These are phyloP conservation scores for Calocybe indica DNA, from an alignment of 768 basidiomycete species.

Conservation along the genomic window DNA sequence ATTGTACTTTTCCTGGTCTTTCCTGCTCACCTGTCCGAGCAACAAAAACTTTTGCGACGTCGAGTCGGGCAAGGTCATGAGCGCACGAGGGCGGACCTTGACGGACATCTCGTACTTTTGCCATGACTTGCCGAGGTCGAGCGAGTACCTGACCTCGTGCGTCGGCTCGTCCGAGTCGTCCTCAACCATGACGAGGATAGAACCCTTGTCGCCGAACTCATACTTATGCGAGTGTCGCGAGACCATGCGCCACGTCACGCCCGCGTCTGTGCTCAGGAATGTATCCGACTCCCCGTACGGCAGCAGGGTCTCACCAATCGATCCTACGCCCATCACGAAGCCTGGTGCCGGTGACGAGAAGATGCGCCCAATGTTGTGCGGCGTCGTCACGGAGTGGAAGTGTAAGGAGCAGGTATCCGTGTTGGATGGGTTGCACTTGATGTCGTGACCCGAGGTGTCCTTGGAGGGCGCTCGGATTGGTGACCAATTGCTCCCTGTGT, in stretches of 20 bases:
- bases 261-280: constrained; percentile 88
- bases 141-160: constrained; percentile 67
- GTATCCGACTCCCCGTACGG: constrained; percentile 88
- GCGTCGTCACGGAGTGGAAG: constrained; percentile 85
- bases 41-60: constrained; percentile 96
- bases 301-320: constrained; percentile 60
- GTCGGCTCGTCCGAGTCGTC: constrained; percentile 65
- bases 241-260: constrained; percentile 80
- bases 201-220: constrained; percentile 90
- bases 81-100: constrained; percentile 61
- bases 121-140: constrained; percentile 82
- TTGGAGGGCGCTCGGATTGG: constrained; percentile 49
- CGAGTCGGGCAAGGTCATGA: constrained; percentile 91
- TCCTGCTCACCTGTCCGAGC: constrained; percentile 67
- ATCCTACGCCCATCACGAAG: constrained; percentile 94
- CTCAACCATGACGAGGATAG: constrained; percentile 74
- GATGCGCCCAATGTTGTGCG: constrained; percentile 90
- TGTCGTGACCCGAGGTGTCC: constrained; percentile 56
- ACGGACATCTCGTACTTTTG: constrained; percentile 62
- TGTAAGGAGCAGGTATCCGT: constrained; percentile 73
- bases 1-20: constrained; percentile 40
- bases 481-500: constrained; percentile 66
- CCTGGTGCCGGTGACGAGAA: constrained; percentile 96
- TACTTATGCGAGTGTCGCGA: constrained; percentile 80
- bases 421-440: constrained; percentile 57